Evolutionary conservation across 805 yeast species (phyloP).

Genomic region (Tetrapisispora fleetii): DNA sequence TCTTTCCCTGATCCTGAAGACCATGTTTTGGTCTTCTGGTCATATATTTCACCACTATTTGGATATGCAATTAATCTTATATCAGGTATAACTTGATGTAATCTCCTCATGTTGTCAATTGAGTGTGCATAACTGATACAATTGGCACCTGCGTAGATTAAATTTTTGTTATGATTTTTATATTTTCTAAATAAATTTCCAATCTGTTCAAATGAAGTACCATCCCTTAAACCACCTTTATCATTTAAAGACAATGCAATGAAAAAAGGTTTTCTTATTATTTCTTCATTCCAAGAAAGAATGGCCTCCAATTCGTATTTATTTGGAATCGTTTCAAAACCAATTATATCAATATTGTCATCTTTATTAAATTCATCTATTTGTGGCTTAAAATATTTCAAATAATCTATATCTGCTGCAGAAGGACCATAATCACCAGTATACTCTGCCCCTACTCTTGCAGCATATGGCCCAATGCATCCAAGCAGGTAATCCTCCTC

Average conservation of each 20-base stretch:
- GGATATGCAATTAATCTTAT: conserved; percentile 53
- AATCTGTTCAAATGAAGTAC: conserved; percentile 33
- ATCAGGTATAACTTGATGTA: conserved; percentile 14
- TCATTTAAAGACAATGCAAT: conserved; percentile 35
- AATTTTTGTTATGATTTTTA: conserved; percentile 17
- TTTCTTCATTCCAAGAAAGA: conserved; percentile 30
- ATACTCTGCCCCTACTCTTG: conserved; percentile 58
- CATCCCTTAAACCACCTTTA: conserved; percentile 38
- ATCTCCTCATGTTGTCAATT: conserved; percentile 29
- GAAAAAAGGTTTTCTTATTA: conserved; percentile 36
- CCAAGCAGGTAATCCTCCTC: conserved; percentile 32
- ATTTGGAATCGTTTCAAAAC: conserved; percentile 67
- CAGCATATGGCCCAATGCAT: conserved; percentile 72
- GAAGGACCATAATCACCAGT: conserved; percentile 49
- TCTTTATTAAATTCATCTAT: conserved; percentile 41
- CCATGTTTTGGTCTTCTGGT: conserved; percentile 39
- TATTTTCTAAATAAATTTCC: conserved; percentile 14
- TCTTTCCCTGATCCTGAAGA: conserved; percentile 16
- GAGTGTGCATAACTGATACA: conserved; percentile 46
- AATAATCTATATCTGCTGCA: conserved; percentile 22
- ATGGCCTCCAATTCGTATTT: conserved; percentile 46
- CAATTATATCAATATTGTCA: conserved; percentile 44
- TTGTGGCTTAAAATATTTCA: conserved; percentile 26
- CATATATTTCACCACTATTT: conserved; percentile 63
- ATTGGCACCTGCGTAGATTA: conserved; percentile 55